phyloP scores from a whole-genome alignment of 352 stramenopile species.

The Globisporangium sylvaticum region DNA sequence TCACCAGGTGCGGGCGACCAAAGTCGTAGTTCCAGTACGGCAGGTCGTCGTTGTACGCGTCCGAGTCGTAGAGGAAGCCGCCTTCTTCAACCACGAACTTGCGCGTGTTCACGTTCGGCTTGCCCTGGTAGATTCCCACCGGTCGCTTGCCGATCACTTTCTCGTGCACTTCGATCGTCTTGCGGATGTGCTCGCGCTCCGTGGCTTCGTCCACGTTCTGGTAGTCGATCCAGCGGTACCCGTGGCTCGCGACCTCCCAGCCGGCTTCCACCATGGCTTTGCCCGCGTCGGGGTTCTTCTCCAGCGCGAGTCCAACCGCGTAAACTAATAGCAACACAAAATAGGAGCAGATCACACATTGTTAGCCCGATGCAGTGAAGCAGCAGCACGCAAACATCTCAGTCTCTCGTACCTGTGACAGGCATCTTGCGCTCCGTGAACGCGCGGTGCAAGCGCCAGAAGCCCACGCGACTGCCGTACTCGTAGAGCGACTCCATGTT shows the following conservation, averaged over 20 bases:
- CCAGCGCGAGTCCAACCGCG: slow-evolving; percentile 92
- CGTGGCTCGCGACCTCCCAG: slow-evolving; percentile 93
- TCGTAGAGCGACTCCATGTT: slow-evolving; percentile 97
- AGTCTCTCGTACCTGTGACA: slow-evolving; percentile 45
- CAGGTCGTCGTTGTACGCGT: slow-evolving; percentile 95
- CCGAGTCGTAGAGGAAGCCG: slow-evolving; percentile 95
- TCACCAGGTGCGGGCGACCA: slow-evolving; percentile 90
- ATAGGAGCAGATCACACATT: neutral
- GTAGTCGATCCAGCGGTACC: slow-evolving; percentile 96
- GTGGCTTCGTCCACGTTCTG: slow-evolving; percentile 90
- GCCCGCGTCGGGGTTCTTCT: slow-evolving; percentile 89
- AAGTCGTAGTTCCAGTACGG: slow-evolving; percentile 93
- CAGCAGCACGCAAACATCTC: neutral
- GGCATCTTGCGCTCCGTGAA: slow-evolving; percentile 88
- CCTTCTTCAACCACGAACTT: slow-evolving; percentile 89
- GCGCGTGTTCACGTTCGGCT: slow-evolving; percentile 91
- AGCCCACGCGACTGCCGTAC: slow-evolving; percentile 92
- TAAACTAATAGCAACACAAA: slow-evolving; percentile 55
- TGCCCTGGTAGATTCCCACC: slow-evolving; percentile 95
- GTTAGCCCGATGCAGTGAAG: neutral
- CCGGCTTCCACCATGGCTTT: slow-evolving; percentile 89
- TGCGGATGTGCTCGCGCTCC: slow-evolving; percentile 90
- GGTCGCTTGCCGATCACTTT: slow-evolving; percentile 86
- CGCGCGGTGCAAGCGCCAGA: slow-evolving; percentile 92
- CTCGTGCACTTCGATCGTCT: slow-evolving; percentile 90